phyloP scores from a whole-genome alignment of 177 flowering plant species.

The Vitis hybrid region DNA sequence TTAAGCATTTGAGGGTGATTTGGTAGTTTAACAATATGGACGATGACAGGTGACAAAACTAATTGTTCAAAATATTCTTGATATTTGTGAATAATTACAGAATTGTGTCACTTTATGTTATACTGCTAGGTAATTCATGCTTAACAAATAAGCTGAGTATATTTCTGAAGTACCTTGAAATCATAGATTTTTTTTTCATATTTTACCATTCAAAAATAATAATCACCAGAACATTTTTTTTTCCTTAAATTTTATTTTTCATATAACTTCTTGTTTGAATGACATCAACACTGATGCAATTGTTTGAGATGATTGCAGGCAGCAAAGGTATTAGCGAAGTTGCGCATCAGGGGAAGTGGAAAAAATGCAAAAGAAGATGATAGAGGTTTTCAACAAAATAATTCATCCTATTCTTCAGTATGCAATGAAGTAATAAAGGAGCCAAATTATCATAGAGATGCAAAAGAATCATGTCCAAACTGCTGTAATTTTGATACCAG shows the following conservation, averaged over 20 bases:
- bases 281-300: not conserved
- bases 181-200: not conserved
- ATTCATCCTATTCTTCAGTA: conserved; percentile 9
- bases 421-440: conserved; percentile 10
- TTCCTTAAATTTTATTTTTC: not conserved
- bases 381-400: conserved; percentile 19
- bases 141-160: not conserved
- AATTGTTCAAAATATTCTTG: not conserved
- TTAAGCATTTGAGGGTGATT: too few relatives aligned
- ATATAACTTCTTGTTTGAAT: not conserved
- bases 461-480: conserved; percentile 17
- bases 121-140: not conserved
- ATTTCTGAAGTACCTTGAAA: too few relatives aligned
- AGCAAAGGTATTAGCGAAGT: conserved; percentile 51
- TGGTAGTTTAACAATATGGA: not conserved
- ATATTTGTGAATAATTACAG: not conserved
- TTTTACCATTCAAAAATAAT: not conserved
- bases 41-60: not conserved
- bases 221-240: not conserved
- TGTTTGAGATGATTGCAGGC: conserved; percentile 36
- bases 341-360: conserved; percentile 32
- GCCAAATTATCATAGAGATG: conserved; percentile 11
- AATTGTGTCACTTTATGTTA: not conserved
- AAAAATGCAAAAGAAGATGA: conserved; percentile 24
- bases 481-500: conserved; percentile 10